A percentile compares a stretch with the other conserved stretches of the same genome.
Evolutionary conservation across 2,329 filamentous ascomycete species (phyloP).

Genomic region (Eutypa lata): DNA sequence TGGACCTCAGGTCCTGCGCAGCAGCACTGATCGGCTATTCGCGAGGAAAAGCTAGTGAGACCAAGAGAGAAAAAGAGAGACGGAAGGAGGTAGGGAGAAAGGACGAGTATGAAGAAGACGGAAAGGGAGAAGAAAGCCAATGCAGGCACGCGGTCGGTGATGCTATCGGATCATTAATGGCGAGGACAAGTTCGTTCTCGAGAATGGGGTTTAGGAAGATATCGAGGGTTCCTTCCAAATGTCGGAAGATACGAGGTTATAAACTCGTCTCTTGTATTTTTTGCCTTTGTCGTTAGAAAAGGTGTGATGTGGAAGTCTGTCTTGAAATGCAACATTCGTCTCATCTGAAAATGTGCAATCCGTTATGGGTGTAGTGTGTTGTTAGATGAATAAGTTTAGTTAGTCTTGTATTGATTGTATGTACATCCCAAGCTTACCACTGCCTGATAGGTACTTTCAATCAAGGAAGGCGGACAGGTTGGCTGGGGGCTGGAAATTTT

Average conservation of each 20-base stretch:
- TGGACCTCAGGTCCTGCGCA: not conserved
- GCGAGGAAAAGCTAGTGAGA: not conserved
- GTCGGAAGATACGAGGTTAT: not conserved
- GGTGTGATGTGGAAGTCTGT: not conserved
- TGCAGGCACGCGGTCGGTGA: slow-evolving; percentile 21
- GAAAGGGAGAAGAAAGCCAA: slow-evolving; percentile 16
- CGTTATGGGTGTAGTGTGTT: too few species aligned
- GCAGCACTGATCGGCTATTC: not conserved
- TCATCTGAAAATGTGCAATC: not conserved
- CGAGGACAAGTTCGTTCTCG: slow-evolving; percentile 7
- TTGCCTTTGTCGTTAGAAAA: not conserved
- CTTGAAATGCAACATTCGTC: not conserved
- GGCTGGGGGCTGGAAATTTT: slow-evolving; percentile 26
- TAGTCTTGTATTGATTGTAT: too few species aligned
- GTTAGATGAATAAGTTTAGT: too few species aligned
- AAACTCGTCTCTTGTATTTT: not conserved
- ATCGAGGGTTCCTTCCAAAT: not conserved
- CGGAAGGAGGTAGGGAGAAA: slow-evolving; percentile 1
- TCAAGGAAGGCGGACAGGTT: too few species aligned
- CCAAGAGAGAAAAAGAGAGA: not conserved
- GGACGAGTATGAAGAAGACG: slow-evolving; percentile 12
- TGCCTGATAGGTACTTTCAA: not conserved
- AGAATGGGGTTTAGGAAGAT: not conserved
- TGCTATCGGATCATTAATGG: slow-evolving; percentile 31
- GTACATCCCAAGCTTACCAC: not conserved